Percentiles rank a stretch among this genome's conserved stretches.
phyloP scores from a whole-genome alignment of 2,329 filamentous ascomycete species.

The Cytospora piceicola region DNA sequence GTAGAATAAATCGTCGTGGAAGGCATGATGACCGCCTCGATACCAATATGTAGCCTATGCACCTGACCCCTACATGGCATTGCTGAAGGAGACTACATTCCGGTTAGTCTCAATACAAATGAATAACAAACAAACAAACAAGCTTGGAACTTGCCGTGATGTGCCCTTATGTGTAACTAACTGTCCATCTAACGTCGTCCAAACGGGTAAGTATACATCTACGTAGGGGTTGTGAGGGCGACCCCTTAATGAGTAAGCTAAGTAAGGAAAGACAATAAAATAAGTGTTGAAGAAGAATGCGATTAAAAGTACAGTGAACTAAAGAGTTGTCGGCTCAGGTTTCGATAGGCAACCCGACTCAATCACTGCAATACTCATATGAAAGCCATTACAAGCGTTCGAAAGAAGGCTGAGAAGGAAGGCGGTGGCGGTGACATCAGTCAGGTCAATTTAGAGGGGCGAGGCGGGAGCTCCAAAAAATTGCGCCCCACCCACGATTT shows the following conservation, averaged over 20 bases:
- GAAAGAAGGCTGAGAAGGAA: slow-evolving; percentile 3
- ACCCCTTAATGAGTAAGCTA: too few species aligned
- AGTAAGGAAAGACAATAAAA: too few species aligned
- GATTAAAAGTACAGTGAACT: too few species aligned
- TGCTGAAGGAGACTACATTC: slow-evolving; percentile 10
- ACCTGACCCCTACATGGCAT: slow-evolving; percentile 17
- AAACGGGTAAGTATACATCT: not conserved
- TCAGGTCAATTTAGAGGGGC: not conserved
- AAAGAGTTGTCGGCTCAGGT: too few species aligned
- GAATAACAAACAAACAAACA: not conserved
- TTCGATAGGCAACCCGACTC: too few species aligned
- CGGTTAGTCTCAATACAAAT: slow-evolving; percentile 12
- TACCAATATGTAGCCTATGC: slow-evolving; percentile 20
- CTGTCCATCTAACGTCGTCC: not conserved
- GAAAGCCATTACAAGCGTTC: too few species aligned
- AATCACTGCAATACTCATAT: too few species aligned
- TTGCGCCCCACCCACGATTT: slow-evolving; percentile 11
- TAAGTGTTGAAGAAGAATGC: too few species aligned
- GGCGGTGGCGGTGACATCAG: slow-evolving; percentile 28
- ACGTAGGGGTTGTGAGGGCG: too few species aligned
- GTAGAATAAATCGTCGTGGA: not conserved
- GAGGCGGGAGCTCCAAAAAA: slow-evolving; percentile 12
- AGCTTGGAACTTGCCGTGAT: not conserved
- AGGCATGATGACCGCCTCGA: slow-evolving; percentile 7
- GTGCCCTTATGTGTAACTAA: not conserved